Percentiles rank a stretch among this genome's conserved stretches.
These are phyloP conservation scores for Eucalyptus decipiens DNA, from an alignment of 345 rosid species.

Conservation along the genomic window DNA sequence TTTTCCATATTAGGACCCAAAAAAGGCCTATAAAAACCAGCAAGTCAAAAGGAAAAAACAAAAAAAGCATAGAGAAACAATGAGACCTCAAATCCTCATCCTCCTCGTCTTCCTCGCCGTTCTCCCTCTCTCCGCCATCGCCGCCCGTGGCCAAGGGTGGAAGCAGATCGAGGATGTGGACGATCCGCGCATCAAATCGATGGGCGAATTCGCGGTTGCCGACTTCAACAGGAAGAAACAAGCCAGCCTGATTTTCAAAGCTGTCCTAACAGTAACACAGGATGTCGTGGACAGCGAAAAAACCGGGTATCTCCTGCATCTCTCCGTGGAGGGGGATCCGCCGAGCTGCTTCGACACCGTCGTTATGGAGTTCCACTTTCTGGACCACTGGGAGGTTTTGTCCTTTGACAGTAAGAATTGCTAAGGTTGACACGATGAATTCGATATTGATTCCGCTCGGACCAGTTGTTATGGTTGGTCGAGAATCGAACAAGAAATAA, in stretches of 20 bases:
- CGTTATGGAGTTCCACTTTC: neutral
- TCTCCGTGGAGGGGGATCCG: neutral
- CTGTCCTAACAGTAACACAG: neutral
- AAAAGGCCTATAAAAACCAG: neutral
- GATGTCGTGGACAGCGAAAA: neutral
- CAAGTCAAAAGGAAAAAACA: neutral
- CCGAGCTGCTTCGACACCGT: neutral
- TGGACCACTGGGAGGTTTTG: neutral
- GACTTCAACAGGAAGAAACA: neutral
- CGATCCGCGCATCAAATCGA: neutral
- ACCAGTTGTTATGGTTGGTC: neutral
- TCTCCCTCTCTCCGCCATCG: neutral
- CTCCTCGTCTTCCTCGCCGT: neutral
- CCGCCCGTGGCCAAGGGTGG: neutral
- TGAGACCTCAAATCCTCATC: neutral
- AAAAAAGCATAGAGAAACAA: neutral
- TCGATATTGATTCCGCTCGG: neutral
- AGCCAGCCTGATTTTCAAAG: neutral
- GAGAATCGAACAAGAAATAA: neutral
- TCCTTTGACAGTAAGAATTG: neutral
- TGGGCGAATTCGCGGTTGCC: neutral
- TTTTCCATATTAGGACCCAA: too few relatives aligned
- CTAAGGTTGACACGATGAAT: neutral
- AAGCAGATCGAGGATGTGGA: neutral
- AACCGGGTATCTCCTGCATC: neutral